phyloP scores from a whole-genome alignment of 805 yeast species.

The Saccharomycopsis sp. region DNA sequence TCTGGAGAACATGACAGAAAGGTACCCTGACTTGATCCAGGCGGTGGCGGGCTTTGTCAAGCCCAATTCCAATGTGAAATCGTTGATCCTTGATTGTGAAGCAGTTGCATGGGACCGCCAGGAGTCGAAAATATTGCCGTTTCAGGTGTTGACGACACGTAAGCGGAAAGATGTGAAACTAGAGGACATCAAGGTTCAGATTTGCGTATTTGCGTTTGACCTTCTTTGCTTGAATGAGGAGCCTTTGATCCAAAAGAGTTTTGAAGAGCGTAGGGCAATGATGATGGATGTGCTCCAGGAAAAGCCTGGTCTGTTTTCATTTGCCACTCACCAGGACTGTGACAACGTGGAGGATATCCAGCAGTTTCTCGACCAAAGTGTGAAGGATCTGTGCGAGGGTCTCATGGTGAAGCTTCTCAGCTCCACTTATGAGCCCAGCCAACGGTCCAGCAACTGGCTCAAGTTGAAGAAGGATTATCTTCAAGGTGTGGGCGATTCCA shows the following conservation, averaged over 20 bases:
- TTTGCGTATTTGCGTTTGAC: constrained; percentile 90
- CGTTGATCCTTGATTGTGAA: constrained; percentile 86
- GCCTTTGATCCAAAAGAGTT: constrained; percentile 55
- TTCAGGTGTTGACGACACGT: constrained; percentile 86
- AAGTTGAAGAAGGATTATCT: constrained; percentile 91
- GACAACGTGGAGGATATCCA: constrained; percentile 69
- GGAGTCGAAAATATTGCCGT: constrained; percentile 74
- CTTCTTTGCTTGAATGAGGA: constrained; percentile 66
- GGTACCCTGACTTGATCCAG: constrained; percentile 83
- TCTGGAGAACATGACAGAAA: constrained; percentile 92
- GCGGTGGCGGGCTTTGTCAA: constrained; percentile 53
- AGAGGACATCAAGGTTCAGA: constrained; percentile 80
- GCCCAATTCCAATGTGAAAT: constrained; percentile 30
- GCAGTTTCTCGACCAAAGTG: constrained; percentile 76
- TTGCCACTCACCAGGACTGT: constrained; percentile 68
- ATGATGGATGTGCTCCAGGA: constrained; percentile 47
- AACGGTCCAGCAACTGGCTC: constrained; percentile 91
- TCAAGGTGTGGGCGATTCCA: constrained; percentile 91
- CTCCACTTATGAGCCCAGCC: constrained; percentile 86
- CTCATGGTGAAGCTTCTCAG: constrained; percentile 87
- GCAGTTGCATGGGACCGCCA: constrained; percentile 95
- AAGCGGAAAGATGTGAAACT: constrained; percentile 88
- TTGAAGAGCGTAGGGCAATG: constrained; percentile 59
- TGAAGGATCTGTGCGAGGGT: constrained; percentile 88
- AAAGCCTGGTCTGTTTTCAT: constrained; percentile 70